These are phyloP conservation scores for Fusarium irregulare DNA, from an alignment of 2,329 filamentous ascomycete genomes.

Conservation along the genomic window DNA sequence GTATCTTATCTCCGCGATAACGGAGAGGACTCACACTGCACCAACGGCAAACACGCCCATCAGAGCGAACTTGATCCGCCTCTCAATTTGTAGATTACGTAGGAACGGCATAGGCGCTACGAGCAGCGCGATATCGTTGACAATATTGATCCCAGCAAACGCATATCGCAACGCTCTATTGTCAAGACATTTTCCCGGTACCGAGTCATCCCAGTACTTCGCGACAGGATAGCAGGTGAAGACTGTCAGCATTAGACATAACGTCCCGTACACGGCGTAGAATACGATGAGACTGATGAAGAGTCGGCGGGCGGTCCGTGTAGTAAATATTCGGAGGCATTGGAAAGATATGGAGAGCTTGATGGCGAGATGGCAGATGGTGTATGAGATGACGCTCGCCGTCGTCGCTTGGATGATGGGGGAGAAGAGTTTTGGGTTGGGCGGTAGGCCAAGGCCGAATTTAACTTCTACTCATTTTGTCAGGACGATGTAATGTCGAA, in stretches of 20 bases:
- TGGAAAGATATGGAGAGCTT: background rate
- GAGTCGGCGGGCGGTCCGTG: background rate
- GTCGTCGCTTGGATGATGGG: background rate
- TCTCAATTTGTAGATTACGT: background rate
- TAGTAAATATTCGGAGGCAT: background rate
- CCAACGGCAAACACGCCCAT: constrained; percentile 2
- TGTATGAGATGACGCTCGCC: background rate
- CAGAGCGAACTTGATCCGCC: background rate
- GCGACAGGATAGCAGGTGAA: constrained; percentile 5
- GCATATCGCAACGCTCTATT: constrained; percentile 3
- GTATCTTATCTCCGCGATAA: rapidly evolving
- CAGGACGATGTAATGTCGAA: rapidly evolving
- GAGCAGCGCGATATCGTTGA: background rate
- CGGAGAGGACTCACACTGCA: background rate
- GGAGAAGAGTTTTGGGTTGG: background rate
- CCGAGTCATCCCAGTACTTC: constrained; percentile 3
- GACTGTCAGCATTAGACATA: background rate
- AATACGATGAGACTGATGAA: background rate
- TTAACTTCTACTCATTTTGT: background rate
- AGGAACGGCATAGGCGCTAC: background rate
- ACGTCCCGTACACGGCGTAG: background rate
- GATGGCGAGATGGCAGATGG: background rate
- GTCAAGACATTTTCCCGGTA: background rate
- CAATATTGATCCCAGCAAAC: background rate
- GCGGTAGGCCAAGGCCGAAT: background rate